Conservation (phyloP, 768 basidiomycete genomes). For the Rhodotorula babjevae region DNA sequence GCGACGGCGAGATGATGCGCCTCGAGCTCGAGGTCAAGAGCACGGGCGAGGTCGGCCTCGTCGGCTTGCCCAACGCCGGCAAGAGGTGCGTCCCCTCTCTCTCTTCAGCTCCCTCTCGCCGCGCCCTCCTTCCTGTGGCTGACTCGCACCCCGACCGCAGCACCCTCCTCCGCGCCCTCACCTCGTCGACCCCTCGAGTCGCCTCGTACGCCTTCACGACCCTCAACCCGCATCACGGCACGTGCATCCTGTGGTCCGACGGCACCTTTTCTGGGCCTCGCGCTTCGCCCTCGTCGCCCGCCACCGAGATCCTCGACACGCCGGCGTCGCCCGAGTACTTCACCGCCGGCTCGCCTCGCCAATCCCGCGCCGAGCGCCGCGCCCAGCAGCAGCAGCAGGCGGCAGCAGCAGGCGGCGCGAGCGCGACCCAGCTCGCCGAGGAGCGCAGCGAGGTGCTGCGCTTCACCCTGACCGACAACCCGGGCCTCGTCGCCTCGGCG, state of each 20-base stretch:
- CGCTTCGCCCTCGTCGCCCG: constrained; percentile 51
- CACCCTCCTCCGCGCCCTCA: constrained; percentile 82
- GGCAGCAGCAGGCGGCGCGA: background rate
- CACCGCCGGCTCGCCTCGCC: constrained; percentile 12
- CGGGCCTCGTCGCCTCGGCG: constrained; percentile 78
- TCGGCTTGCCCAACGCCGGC: constrained; percentile 93
- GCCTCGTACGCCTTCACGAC: constrained; percentile 94
- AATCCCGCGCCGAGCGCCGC: constrained; percentile 13
- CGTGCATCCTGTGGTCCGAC: constrained; percentile 53
- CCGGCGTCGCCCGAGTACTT: constrained; percentile 15
- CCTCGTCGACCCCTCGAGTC: constrained; percentile 77
- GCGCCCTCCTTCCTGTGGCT: too few species aligned
- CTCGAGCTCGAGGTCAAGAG: constrained; percentile 89
- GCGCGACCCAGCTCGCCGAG: background rate
- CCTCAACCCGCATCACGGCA: constrained; percentile 85
- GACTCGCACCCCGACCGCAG: constrained; percentile 57
- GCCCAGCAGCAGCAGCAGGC: background rate
- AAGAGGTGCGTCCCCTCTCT: constrained; percentile 42
- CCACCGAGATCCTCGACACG: constrained; percentile 42
- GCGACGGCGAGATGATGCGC: constrained; percentile 68
- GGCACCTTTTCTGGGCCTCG: constrained; percentile 36
- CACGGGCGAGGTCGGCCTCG: constrained; percentile 87
- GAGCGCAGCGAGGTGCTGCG: constrained; percentile 61
- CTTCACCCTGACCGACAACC: constrained; percentile 96
- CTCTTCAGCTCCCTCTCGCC: too few species aligned